Evolutionary conservation across 352 stramenopile species (phyloP).

Genomic region (Blastocystis sp.): DNA sequence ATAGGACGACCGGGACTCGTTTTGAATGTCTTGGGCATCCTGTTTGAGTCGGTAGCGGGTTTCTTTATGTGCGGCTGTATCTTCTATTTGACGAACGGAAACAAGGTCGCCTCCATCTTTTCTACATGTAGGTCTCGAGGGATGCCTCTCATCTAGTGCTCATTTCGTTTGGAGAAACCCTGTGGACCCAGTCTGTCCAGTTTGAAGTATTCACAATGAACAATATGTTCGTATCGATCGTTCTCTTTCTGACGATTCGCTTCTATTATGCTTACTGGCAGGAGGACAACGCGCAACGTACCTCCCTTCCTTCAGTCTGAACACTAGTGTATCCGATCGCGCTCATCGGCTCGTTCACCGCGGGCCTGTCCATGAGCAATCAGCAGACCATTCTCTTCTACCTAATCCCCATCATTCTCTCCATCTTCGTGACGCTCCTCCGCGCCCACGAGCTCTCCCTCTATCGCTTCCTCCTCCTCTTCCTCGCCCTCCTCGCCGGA

Average conservation of each 20-base stretch:
- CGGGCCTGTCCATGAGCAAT: conserved; percentile 53
- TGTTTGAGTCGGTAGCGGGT: conserved; percentile 43
- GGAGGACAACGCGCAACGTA: conserved; percentile 31
- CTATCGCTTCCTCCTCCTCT: conserved; percentile 31
- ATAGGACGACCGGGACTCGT: conserved; percentile 16
- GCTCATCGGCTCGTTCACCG: conserved; percentile 18
- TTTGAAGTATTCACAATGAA: conserved; percentile 74
- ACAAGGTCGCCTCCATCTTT: conserved; percentile 9
- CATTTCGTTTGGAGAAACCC: conserved; percentile 58
- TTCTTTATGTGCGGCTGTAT: conserved; percentile 42
- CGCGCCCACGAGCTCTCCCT: background rate
- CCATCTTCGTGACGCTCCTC: conserved; percentile 24
- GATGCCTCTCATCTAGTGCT: conserved; percentile 36
- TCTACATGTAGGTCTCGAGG: conserved; percentile 8
- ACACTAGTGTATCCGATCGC: conserved; percentile 60
- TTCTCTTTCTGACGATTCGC: conserved; percentile 41
- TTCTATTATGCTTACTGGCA: conserved; percentile 69
- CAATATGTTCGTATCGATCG: conserved; percentile 65
- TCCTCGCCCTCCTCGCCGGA: background rate
- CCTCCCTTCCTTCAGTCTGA: background rate
- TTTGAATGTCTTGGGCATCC: conserved; percentile 38
- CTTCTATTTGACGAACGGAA: conserved; percentile 66
- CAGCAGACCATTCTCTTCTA: conserved; percentile 74
- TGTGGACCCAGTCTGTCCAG: conserved; percentile 71
- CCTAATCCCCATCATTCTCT: conserved; percentile 58